Conservation (phyloP, 306 rosid species). For the Cucurbita ficifolia region DNA sequence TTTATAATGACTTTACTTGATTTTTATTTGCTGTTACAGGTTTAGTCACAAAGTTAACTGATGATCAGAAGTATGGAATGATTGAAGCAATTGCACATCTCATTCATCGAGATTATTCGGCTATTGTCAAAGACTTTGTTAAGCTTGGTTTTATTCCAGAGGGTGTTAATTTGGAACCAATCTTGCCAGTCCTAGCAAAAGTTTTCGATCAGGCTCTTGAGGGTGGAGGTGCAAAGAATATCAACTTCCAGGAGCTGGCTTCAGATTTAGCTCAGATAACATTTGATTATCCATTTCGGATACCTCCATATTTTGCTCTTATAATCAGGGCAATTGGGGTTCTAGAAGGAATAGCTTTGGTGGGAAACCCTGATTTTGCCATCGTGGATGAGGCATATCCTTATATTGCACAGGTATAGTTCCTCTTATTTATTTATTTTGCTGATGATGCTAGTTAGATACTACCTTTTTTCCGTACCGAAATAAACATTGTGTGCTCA, state of each 20-base stretch:
- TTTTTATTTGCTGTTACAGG: slow-evolving; percentile 39
- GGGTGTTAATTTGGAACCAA: slow-evolving; percentile 91
- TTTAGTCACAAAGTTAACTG: slow-evolving; percentile 89
- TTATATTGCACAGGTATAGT: slow-evolving; percentile 86
- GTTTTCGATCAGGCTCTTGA: slow-evolving; percentile 98
- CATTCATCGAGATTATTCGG: slow-evolving; percentile 87
- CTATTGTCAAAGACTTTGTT: slow-evolving; percentile 89
- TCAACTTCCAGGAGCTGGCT: slow-evolving; percentile 97
- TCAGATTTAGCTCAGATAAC: slow-evolving; percentile 96
- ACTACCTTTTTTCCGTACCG: background rate
- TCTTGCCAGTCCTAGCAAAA: slow-evolving; percentile 91
- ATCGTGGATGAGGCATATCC: slow-evolving; percentile 98
- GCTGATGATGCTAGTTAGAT: background rate
- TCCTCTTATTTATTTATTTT: background rate
- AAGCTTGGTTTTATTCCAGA: slow-evolving; percentile 85
- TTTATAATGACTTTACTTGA: background rate
- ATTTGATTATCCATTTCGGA: slow-evolving; percentile 94
- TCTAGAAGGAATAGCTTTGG: slow-evolving; percentile 90
- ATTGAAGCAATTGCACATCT: slow-evolving; percentile 95
- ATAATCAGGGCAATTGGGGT: slow-evolving; percentile 98
- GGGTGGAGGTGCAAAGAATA: slow-evolving; percentile 97
- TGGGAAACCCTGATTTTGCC: slow-evolving; percentile 95
- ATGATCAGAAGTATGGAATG: slow-evolving; percentile 98
- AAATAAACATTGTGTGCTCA: background rate
- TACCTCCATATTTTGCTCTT: slow-evolving; percentile 97